Evolutionary conservation across 2,329 filamentous ascomycete genomes (phyloP).

Genomic region (Alternaria arbusti): DNA sequence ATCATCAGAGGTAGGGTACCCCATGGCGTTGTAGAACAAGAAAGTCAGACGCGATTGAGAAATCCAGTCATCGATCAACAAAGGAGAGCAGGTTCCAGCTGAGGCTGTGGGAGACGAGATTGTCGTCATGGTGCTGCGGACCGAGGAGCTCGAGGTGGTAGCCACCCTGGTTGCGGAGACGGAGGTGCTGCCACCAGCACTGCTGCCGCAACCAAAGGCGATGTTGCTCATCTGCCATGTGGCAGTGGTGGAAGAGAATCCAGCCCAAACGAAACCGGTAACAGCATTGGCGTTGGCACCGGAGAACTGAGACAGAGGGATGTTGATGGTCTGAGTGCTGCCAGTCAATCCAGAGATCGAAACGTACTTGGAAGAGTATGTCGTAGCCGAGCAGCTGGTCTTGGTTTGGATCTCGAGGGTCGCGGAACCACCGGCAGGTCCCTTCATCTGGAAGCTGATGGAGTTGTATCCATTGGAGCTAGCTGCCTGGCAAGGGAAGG

Average conservation of each 20-base stretch:
- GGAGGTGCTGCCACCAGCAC: conserved; percentile 4
- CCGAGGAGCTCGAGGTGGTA: neutral
- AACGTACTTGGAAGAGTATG: conserved; percentile 54
- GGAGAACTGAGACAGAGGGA: conserved; percentile 59
- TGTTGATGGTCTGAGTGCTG: conserved; percentile 56
- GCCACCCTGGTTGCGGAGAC: neutral
- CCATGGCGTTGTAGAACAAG: conserved; percentile 65
- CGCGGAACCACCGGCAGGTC: conserved; percentile 51
- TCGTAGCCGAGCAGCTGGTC: conserved; percentile 51
- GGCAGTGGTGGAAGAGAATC: conserved; percentile 46
- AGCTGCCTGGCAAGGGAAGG: conserved; percentile 57
- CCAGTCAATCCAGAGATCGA: conserved; percentile 58
- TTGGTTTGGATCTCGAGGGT: conserved; percentile 58
- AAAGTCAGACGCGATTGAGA: conserved; percentile 68
- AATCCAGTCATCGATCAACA: conserved; percentile 65
- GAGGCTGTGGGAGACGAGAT: conserved; percentile 9
- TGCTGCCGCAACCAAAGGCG: conserved; percentile 52
- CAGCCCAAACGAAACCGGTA: conserved; percentile 54
- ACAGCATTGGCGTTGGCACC: conserved; percentile 60
- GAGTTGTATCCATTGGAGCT: conserved; percentile 56
- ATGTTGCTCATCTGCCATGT: conserved; percentile 60
- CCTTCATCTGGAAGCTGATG: conserved; percentile 57
- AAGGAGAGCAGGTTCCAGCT: conserved; percentile 50
- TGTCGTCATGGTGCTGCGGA: conserved; percentile 3
- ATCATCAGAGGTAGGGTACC: conserved; percentile 63